These are phyloP conservation scores for Sutorius eximius DNA, from an alignment of 1,284 basidiomycete species.

Conservation along the genomic window DNA sequence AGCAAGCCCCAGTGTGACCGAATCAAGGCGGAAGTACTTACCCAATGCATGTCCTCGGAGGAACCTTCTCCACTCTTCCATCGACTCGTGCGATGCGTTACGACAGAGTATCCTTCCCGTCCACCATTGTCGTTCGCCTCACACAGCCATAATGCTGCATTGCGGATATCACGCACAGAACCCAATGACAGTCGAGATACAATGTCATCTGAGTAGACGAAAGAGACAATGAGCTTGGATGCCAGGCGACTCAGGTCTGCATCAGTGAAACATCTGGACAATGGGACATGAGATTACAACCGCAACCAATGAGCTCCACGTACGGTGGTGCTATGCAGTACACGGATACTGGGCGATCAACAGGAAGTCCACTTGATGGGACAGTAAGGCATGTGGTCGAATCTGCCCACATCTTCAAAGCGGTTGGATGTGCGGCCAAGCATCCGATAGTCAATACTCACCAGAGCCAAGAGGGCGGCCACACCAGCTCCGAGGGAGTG, in stretches of 20 bases:
- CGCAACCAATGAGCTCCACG: constrained; percentile 26
- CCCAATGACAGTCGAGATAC: constrained; percentile 78
- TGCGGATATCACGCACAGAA: constrained; percentile 73
- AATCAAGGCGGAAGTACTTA: constrained; percentile 32
- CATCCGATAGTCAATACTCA: constrained; percentile 34
- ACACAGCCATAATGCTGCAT: constrained; percentile 76
- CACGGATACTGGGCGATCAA: constrained; percentile 64
- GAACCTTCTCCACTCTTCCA: constrained; percentile 58
- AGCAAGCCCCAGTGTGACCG: constrained; percentile 1
- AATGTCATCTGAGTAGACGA: constrained; percentile 81
- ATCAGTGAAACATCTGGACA: constrained; percentile 56
- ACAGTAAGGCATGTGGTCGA: constrained; percentile 74
- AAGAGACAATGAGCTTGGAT: constrained; percentile 66
- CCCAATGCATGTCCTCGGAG: constrained; percentile 64
- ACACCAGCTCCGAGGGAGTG: constrained; percentile 90
- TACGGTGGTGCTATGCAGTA: constrained; percentile 83
- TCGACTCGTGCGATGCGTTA: constrained; percentile 58
- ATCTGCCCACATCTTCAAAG: constrained; percentile 79
- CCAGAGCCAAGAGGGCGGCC: constrained; percentile 72
- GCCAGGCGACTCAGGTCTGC: constrained; percentile 55
- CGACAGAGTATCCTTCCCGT: constrained; percentile 56
- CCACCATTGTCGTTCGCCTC: constrained; percentile 55
- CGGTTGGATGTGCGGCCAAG: neutral
- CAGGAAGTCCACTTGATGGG: constrained; percentile 66
- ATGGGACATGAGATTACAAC: constrained; percentile 5